A percentile compares a stretch with the other conserved stretches of the same genome.
These are phyloP conservation scores for Fragilariopsis cylindrus DNA, from an alignment of 108 stramenopile genomes.

Conservation along the genomic window DNA sequence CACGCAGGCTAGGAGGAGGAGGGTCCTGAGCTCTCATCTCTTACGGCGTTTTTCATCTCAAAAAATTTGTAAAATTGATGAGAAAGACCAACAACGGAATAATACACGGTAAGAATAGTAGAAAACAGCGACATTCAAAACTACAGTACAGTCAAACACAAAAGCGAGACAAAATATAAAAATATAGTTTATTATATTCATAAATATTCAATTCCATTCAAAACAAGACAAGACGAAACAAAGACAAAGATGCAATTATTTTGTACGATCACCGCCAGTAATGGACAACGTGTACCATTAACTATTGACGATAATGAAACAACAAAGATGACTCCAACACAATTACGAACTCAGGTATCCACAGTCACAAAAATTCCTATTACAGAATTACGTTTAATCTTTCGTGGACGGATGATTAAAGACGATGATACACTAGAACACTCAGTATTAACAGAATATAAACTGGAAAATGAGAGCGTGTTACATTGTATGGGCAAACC, in stretches of 20 bases:
- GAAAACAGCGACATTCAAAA: too few species aligned
- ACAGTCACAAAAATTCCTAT: constrained; percentile 74
- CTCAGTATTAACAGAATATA: constrained; percentile 47
- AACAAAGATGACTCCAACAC: constrained; percentile 31
- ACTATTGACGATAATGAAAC: background rate
- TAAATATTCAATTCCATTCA: too few species aligned
- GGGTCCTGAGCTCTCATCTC: too few species aligned
- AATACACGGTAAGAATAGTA: too few species aligned
- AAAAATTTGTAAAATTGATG: too few species aligned
- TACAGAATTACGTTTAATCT: constrained; percentile 63
- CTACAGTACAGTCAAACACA: too few species aligned
- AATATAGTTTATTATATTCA: too few species aligned
- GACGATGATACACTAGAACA: constrained; percentile 47
- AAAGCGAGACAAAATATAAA: too few species aligned
- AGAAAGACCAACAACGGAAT: too few species aligned
- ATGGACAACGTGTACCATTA: constrained; percentile 32
- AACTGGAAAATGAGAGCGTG: constrained; percentile 76
- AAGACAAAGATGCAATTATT: constrained; percentile 17
- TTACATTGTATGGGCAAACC: constrained; percentile 90
- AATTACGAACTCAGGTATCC: constrained; percentile 46
- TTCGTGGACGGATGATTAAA: constrained; percentile 74
- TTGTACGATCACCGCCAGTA: constrained; percentile 37
- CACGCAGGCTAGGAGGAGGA: too few species aligned
- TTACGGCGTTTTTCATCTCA: too few species aligned
- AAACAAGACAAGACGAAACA: too few species aligned